phyloP scores from a whole-genome alignment of 192 early-diverging fungal genomes.

The Backusella mclennaniae region DNA sequence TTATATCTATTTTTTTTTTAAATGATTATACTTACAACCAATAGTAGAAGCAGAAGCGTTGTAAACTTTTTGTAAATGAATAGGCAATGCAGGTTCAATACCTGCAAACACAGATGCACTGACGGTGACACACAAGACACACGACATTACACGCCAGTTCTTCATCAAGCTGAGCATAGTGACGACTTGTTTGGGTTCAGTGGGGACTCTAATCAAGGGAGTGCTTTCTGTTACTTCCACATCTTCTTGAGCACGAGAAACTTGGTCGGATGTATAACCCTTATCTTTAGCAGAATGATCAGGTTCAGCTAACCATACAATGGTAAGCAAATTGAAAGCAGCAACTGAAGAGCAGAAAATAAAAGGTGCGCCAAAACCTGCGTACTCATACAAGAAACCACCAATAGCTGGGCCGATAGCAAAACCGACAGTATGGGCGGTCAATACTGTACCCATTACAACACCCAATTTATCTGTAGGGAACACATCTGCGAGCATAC shows the following conservation, averaged over 20 bases:
- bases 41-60: slow-evolving; percentile 40
- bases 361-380: slow-evolving; percentile 66
- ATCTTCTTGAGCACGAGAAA: slow-evolving; percentile 18
- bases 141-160: slow-evolving; percentile 46
- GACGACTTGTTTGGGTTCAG: slow-evolving; percentile 8
- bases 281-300: slow-evolving; percentile 8
- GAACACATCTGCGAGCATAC: slow-evolving; percentile 73
- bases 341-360: slow-evolving; percentile 65
- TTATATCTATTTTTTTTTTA: neutral
- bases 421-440: slow-evolving; percentile 66
- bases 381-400: slow-evolving; percentile 62
- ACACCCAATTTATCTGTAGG: slow-evolving; percentile 57
- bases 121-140: slow-evolving; percentile 42
- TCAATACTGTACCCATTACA: slow-evolving; percentile 72
- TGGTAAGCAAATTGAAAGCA: slow-evolving; percentile 56
- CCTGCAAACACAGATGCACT: slow-evolving; percentile 54
- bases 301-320: slow-evolving; percentile 64
- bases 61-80: slow-evolving; percentile 44
- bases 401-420: slow-evolving; percentile 70
- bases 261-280: neutral
- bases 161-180: slow-evolving; percentile 45
- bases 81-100: slow-evolving; percentile 55
- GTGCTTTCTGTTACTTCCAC: neutral
- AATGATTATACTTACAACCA: slow-evolving; percentile 33
- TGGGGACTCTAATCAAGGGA: neutral